These are phyloP conservation scores for Noccaea caerulescens DNA, from an alignment of 345 rosid species.

Conservation along the genomic window DNA sequence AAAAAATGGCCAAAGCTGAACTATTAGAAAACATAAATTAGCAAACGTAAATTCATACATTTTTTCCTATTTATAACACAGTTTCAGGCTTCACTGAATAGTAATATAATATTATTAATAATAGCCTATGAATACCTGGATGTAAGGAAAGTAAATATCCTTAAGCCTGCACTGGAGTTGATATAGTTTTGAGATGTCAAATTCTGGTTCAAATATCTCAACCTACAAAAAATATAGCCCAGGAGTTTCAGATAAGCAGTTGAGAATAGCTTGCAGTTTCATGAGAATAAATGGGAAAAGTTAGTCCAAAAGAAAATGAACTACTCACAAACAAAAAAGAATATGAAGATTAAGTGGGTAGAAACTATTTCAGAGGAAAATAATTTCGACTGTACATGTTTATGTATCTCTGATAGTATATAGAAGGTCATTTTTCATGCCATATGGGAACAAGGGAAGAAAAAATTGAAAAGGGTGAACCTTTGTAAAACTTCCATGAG, in stretches of 20 bases:
- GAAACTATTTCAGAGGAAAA: background rate
- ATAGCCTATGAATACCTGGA: conserved; percentile 56
- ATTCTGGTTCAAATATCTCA: conserved; percentile 57
- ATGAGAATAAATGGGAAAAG: conserved; percentile 1
- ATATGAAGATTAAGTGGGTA: background rate
- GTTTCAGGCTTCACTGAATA: conserved; percentile 7
- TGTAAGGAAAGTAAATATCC: conserved; percentile 85
- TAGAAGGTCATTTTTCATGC: background rate
- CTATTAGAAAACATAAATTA: background rate
- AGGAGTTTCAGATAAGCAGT: conserved; percentile 20
- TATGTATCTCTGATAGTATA: conserved; percentile 6
- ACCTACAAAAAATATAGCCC: conserved; percentile 51
- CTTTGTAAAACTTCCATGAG: conserved; percentile 68
- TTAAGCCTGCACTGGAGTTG: conserved; percentile 72
- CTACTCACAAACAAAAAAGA: conserved; percentile 13
- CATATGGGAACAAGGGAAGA: background rate
- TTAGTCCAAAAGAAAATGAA: background rate
- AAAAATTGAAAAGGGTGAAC: conserved; percentile 21
- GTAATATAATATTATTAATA: background rate
- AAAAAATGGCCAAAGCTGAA: conserved; percentile 9
- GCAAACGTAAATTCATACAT: background rate
- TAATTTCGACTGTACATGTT: background rate
- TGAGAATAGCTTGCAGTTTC: conserved; percentile 5
- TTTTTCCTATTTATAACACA: background rate
- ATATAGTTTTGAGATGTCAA: conserved; percentile 43